A percentile compares a stretch with the other conserved stretches of the same genome.
Evolutionary conservation across 2,329 filamentous ascomycete genomes (phyloP).

Genomic region (Didymosphaeria variabile): DNA sequence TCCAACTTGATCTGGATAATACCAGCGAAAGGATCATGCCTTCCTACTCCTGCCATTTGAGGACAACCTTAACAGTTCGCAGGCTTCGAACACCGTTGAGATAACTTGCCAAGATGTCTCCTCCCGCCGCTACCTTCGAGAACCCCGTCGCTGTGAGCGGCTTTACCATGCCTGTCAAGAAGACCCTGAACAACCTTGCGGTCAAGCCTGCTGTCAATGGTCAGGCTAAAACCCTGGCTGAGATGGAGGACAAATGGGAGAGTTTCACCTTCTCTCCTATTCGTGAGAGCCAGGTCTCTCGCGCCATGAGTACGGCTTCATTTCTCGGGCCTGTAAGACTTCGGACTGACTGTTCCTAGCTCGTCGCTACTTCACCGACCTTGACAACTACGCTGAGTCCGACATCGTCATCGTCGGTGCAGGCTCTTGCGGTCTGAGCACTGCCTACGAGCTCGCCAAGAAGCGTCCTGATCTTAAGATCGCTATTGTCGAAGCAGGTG

Average conservation of each 20-base stretch:
- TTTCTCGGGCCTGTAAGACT: neutral
- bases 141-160: slow-evolving; percentile 46
- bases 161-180: slow-evolving; percentile 49
- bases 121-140: slow-evolving; percentile 72
- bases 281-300: slow-evolving; percentile 89
- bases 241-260: slow-evolving; percentile 81
- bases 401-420: slow-evolving; percentile 95
- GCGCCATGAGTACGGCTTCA: slow-evolving; percentile 73
- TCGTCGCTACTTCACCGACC: slow-evolving; percentile 87
- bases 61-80: slow-evolving; percentile 41
- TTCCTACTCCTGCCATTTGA: slow-evolving; percentile 55
- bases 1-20: slow-evolving; percentile 98
- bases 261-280: slow-evolving; percentile 84
- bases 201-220: slow-evolving; percentile 57
- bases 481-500: slow-evolving; percentile 86
- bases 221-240: slow-evolving; percentile 66
- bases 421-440: slow-evolving; percentile 84
- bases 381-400: slow-evolving; percentile 88
- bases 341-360: slow-evolving; percentile 43
- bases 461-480: slow-evolving; percentile 90
- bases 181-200: slow-evolving; percentile 54
- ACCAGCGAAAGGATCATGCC: slow-evolving; percentile 99
- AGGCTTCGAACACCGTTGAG: slow-evolving; percentile 44
- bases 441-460: slow-evolving; percentile 84
- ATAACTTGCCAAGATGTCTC: slow-evolving; percentile 69